Evolutionary conservation across 2,329 filamentous ascomycete genomes (phyloP).

Genomic region (Pestalotiopsis sp.): DNA sequence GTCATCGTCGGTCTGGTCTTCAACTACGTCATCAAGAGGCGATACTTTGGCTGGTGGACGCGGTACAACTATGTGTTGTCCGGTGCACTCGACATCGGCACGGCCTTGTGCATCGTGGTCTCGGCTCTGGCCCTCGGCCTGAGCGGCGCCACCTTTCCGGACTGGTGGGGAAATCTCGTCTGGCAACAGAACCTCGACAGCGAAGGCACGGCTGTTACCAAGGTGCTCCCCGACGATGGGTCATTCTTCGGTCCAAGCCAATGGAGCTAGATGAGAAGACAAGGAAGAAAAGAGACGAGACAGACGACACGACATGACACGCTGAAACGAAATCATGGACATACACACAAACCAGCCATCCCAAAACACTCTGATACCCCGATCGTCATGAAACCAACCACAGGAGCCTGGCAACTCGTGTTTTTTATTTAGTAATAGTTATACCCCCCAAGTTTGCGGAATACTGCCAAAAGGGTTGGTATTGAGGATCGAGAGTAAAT

Average conservation of each 20-base stretch:
- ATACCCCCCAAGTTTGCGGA: not conserved
- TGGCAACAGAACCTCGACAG: constrained; percentile 10
- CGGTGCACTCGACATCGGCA: constrained; percentile 60
- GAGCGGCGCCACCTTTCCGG: constrained; percentile 6
- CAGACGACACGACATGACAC: not conserved
- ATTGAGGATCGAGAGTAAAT: not conserved
- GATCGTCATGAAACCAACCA: not conserved
- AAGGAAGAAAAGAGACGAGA: not conserved
- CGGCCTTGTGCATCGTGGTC: constrained; percentile 5
- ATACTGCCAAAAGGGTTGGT: not conserved
- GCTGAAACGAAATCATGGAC: not conserved
- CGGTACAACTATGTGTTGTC: constrained; percentile 62
- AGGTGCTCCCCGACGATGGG: constrained; percentile 4
- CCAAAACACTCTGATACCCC: not conserved
- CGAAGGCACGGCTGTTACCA: constrained; percentile 3
- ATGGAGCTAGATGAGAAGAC: constrained; percentile 1
- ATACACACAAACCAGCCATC: not conserved
- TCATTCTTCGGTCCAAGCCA: constrained; percentile 8
- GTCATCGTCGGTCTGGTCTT: constrained; percentile 57
- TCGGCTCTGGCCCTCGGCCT: constrained; percentile 10
- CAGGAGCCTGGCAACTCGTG: not conserved
- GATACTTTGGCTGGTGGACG: constrained; percentile 58
- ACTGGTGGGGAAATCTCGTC: constrained; percentile 12
- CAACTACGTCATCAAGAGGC: constrained; percentile 53
- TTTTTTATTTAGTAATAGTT: not conserved